These are phyloP conservation scores for Neltuma alba DNA, from an alignment of 306 rosid species.

Conservation along the genomic window DNA sequence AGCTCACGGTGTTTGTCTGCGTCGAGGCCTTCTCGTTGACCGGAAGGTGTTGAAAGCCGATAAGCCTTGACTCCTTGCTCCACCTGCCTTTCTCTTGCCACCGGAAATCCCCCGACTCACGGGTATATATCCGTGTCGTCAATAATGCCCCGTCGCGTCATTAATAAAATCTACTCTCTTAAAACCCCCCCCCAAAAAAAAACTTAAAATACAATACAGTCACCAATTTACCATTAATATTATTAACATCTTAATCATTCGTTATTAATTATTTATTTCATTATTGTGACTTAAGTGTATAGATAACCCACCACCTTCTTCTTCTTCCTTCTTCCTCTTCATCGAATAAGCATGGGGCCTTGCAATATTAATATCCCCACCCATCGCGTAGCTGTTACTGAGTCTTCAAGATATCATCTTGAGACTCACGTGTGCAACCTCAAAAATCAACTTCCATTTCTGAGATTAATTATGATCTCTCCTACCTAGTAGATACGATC, in stretches of 20 bases:
- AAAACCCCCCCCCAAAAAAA: too few relatives aligned
- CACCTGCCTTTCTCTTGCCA: background rate
- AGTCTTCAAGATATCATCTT: background rate
- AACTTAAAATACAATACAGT: too few relatives aligned
- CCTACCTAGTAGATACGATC: background rate
- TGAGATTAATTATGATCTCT: background rate
- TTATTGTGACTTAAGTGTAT: too few relatives aligned
- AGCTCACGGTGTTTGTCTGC: background rate
- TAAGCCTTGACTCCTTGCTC: background rate
- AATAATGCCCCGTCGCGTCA: background rate
- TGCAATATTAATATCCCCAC: background rate
- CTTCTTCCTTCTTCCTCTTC: too few relatives aligned
- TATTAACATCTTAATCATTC: too few relatives aligned
- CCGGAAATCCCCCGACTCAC: background rate
- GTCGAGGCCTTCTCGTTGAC: background rate
- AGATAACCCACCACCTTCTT: too few relatives aligned
- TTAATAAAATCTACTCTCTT: too few relatives aligned
- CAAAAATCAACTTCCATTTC: background rate
- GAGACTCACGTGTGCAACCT: background rate
- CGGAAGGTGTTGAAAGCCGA: background rate
- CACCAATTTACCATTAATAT: too few relatives aligned
- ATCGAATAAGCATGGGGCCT: background rate
- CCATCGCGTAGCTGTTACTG: background rate
- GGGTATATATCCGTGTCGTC: background rate
- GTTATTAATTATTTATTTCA: too few relatives aligned